These are phyloP conservation scores for Trichoderma polysporum DNA, from an alignment of 2,329 filamentous ascomycete genomes.

Conservation along the genomic window DNA sequence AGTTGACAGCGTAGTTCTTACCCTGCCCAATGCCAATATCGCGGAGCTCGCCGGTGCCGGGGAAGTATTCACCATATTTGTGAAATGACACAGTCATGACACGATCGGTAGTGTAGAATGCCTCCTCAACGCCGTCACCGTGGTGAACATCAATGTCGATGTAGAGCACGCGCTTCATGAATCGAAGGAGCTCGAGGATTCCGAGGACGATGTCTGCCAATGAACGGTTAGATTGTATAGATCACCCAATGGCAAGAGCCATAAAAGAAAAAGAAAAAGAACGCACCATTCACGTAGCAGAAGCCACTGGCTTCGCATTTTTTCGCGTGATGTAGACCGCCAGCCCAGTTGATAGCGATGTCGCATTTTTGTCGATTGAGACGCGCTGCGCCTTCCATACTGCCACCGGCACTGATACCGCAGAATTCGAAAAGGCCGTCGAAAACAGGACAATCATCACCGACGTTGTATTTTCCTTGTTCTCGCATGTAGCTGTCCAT, in stretches of 20 bases:
- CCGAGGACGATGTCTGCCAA: slow-evolving; percentile 85
- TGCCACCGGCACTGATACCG: slow-evolving; percentile 89
- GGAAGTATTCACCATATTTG: slow-evolving; percentile 97
- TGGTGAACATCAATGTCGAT: slow-evolving; percentile 96
- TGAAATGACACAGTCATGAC: slow-evolving; percentile 94
- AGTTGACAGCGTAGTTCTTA: slow-evolving; percentile 88
- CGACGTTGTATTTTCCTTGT: slow-evolving; percentile 90
- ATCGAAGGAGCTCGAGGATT: slow-evolving; percentile 85
- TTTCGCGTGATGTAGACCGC: slow-evolving; percentile 94
- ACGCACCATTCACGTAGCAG: slow-evolving; percentile 91
- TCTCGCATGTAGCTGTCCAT: slow-evolving; percentile 93
- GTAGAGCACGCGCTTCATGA: slow-evolving; percentile 94
- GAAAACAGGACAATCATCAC: slow-evolving; percentile 96
- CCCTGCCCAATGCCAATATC: slow-evolving; percentile 85
- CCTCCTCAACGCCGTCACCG: slow-evolving; percentile 89
- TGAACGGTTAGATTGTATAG: slow-evolving; percentile 5
- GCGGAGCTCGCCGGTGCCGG: slow-evolving; percentile 82
- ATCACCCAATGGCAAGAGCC: not conserved
- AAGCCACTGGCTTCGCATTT: slow-evolving; percentile 96
- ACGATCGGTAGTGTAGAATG: slow-evolving; percentile 88
- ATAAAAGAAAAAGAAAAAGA: not conserved
- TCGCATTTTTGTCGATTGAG: slow-evolving; percentile 90
- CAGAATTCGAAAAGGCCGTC: slow-evolving; percentile 98
- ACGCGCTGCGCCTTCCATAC: slow-evolving; percentile 88
- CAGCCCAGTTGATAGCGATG: slow-evolving; percentile 98